Base-by-base conservation (phyloP, 1,284 basidiomycete genomes). In the Microbotryum scabiosae region DNA sequence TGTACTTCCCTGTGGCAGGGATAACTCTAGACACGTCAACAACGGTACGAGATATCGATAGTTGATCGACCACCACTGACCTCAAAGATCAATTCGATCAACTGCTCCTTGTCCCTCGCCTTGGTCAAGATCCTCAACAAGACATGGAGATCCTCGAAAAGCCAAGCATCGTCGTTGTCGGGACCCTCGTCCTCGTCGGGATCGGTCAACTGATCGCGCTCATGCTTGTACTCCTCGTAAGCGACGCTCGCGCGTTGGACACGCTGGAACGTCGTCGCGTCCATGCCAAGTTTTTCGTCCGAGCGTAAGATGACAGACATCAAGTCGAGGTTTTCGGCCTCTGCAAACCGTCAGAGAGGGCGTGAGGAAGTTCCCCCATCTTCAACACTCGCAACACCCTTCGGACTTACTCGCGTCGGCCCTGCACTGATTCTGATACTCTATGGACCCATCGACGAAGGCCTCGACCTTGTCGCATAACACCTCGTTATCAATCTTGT, bases 61-160 rank as follows among this genome's bases (percentile, higher is more conserved):
- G 8, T 30, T 9, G 30, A 44, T 4, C 36, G 26, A 52, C 7
- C 1, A 44, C 21, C 57, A 73, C 81, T 63, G 60, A 85, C 91
- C 82, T 99, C 94, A 69, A 97, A 97, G 56, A 99, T 88, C 52
- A 99, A 79, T 55, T 86, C 88, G 68, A 98, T 87, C 68, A 99
- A 73, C 75, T 94, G 88, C 73, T 98, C 90, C 70, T 91, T 85
- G 74, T 97, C 96, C 65, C 86, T 80, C 55, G 97, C 79, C 54
- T 85, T 80, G 46, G 85, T 82, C 72, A 90, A 87, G 23, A 96
- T 75, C 73, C 86, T 83, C 36, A 86, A 80, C 46, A 94, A 80
- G 30, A 94, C 79, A 65, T 82, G 84, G 51, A 96, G 76, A 75
- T 97, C 93, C 74, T 97, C 92, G 68, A 88, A 89, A 36, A 97